phyloP scores from a whole-genome alignment of 2,329 filamentous ascomycete species.

The Hirsutella minnesotensis region DNA sequence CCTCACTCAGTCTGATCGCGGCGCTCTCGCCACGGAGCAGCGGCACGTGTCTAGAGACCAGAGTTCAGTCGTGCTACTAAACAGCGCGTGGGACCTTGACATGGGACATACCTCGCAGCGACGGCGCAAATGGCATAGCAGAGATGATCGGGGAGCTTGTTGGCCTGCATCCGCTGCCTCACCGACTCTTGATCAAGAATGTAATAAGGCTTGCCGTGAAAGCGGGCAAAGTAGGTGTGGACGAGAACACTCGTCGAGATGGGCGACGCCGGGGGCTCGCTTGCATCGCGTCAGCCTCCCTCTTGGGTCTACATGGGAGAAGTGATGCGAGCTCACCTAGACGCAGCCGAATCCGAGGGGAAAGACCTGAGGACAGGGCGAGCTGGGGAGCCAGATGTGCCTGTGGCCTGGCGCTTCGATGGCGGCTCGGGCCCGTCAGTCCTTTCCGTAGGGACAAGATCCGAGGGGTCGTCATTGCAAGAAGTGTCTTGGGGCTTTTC shows the following conservation, averaged over 20 bases:
- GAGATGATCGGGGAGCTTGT: constrained; percentile 48
- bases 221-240: constrained; percentile 67
- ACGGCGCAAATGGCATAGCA: constrained; percentile 48
- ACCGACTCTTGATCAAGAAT: constrained; percentile 68
- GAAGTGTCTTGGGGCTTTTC: neutral
- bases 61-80: neutral
- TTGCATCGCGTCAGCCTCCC: constrained; percentile 10
- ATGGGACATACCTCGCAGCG: constrained; percentile 40
- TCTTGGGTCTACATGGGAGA: neutral
- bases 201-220: constrained; percentile 73
- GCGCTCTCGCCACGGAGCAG: constrained; percentile 57
- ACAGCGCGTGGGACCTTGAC: neutral
- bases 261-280: constrained; percentile 31
- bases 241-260: constrained; percentile 52
- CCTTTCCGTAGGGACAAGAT: neutral
- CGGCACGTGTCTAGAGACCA: constrained; percentile 45
- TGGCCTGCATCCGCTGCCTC: constrained; percentile 57
- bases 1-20: constrained; percentile 56
- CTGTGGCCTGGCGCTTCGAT: constrained; percentile 26
- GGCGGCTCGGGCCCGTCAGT: constrained; percentile 19
- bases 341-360: neutral
- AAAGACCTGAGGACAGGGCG: neutral
- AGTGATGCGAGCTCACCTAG: too few species aligned
- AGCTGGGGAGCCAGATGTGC: constrained; percentile 16
- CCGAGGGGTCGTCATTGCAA: neutral